These are phyloP conservation scores for Datura wrightii DNA, from an alignment of 257 asterid species.

Conservation along the genomic window DNA sequence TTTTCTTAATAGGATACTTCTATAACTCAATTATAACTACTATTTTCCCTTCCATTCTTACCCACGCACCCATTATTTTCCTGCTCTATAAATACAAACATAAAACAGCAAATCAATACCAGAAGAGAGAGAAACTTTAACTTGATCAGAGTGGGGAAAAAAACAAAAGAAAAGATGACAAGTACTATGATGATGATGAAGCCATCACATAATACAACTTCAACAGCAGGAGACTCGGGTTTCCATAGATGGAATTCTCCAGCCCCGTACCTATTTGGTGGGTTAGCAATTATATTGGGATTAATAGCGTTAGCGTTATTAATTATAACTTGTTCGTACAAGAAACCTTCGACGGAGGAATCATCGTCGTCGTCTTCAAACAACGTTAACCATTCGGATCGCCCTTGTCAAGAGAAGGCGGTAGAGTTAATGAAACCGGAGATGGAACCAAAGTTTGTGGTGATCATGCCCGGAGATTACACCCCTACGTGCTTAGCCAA, in stretches of 20 bases:
- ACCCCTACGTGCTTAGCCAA: slow-evolving; percentile 53
- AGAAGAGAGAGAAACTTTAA: not conserved
- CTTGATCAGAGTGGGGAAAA: too few species aligned
- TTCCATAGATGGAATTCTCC: slow-evolving; percentile 56
- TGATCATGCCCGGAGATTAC: slow-evolving; percentile 63
- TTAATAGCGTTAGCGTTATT: slow-evolving; percentile 52
- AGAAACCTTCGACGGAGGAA: slow-evolving; percentile 25
- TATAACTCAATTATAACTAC: not conserved
- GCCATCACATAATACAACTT: slow-evolving; percentile 22
- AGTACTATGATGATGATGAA: slow-evolving; percentile 9
- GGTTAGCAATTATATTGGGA: slow-evolving; percentile 46
- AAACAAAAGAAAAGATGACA: not conserved
- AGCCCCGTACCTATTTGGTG: slow-evolving; percentile 56
- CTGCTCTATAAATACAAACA: slow-evolving; percentile 22
- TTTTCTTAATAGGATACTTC: not conserved
- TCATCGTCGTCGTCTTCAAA: not conserved
- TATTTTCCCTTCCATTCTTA: not conserved
- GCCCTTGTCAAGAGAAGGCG: slow-evolving; percentile 7
- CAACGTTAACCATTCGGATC: not conserved
- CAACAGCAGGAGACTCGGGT: slow-evolving; percentile 33
- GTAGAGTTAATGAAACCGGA: slow-evolving; percentile 36
- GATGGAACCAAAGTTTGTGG: slow-evolving; percentile 57
- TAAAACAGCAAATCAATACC: not conserved
- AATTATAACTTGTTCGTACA: slow-evolving; percentile 52
- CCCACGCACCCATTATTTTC: slow-evolving; percentile 11